Conservation (phyloP, 345 rosid species). For the Euphorbia peplus region DNA sequence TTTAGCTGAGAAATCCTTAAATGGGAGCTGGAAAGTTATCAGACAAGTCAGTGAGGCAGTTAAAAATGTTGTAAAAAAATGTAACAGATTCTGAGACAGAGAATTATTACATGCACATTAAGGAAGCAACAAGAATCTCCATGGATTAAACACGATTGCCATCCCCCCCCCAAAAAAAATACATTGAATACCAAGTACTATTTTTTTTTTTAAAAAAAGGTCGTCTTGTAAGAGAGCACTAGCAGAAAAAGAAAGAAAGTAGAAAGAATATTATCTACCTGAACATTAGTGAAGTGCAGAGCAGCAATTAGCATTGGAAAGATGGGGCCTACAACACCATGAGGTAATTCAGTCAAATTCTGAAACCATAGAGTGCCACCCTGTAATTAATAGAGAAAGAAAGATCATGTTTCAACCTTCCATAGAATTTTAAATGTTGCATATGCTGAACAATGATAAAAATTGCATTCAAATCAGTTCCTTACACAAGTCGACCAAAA, state of each 20-base stretch:
- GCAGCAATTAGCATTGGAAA: slow-evolving; percentile 70
- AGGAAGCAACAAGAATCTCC: not conserved
- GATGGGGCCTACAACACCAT: slow-evolving; percentile 56
- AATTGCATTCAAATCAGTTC: too few species aligned
- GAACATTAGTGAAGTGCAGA: slow-evolving; percentile 75
- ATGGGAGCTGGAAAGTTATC: slow-evolving; percentile 48
- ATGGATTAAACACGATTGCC: too few species aligned
- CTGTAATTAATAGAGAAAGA: slow-evolving; percentile 42
- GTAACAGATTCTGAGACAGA: not conserved
- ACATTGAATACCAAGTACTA: not conserved
- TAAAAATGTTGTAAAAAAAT: not conserved
- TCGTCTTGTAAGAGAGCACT: not conserved
- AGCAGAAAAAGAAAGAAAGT: not conserved
- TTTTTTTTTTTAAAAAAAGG: too few species aligned
- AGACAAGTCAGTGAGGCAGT: not conserved
- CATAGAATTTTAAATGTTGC: too few species aligned
- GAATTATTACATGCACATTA: not conserved
- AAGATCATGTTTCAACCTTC: not conserved
- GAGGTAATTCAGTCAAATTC: slow-evolving; percentile 76
- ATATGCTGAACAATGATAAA: too few species aligned
- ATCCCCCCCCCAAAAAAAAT: too few species aligned
- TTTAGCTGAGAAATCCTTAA: slow-evolving; percentile 40
- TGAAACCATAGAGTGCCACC: slow-evolving; percentile 95
- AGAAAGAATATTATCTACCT: slow-evolving; percentile 39
- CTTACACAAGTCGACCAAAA: not conserved